Evolutionary conservation across 306 rosid genomes (phyloP), one percentile per base, ranked within the genome.

Genomic region (Prunus mongolica): DNA sequence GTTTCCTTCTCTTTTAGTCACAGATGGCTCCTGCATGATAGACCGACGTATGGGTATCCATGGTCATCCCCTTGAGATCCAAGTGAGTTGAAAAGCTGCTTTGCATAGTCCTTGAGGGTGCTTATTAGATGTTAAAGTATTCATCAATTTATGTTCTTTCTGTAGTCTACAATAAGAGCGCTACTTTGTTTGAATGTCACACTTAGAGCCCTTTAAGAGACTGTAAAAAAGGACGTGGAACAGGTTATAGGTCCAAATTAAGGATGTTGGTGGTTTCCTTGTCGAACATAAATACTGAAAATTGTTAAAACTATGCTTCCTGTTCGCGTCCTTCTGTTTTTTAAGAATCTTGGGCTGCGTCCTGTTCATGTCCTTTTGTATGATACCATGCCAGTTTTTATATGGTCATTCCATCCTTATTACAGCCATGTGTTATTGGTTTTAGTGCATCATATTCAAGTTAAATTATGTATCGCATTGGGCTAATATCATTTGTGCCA

Each of bases 21-120:
- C 99, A 2, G 99, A 95, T 84, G 99, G 99, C 70, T 95, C 99
- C 71, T 95, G 99, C 85, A 96, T 96, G 99, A 92, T 96, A 75
- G 99, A 96, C 81, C 93, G 97, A 38, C 88, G 98, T 57, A 96
- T 96, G 99, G 99, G 99, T 44, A 96, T 91, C 81, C 98, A 92
- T 77, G 99, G 99, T 20, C 99, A 96, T 77, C 99, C 98, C 72
- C 97, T 95, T 76, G 98, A 95, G 84, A 95, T 95, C 83, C 99
- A 95, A 79, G 98, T 93, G 82, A 88, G 92, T 87, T 50, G 28
- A 2, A 2, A 16, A 54, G 47, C 44, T 66, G 49, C n/a, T 58
- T 71, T 55, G 12, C 19, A 69, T 56, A 49, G 24, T 51, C n/a
- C 9, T 20, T 13, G 19, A 50, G 63, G 34, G 22, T 24, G 27